A percentile compares a stretch with the other conserved stretches of the same genome.
Evolutionary conservation across 495 filamentous ascomycete genomes (phyloP).

Genomic region (Pseudoneurospora amorphoporcata): DNA sequence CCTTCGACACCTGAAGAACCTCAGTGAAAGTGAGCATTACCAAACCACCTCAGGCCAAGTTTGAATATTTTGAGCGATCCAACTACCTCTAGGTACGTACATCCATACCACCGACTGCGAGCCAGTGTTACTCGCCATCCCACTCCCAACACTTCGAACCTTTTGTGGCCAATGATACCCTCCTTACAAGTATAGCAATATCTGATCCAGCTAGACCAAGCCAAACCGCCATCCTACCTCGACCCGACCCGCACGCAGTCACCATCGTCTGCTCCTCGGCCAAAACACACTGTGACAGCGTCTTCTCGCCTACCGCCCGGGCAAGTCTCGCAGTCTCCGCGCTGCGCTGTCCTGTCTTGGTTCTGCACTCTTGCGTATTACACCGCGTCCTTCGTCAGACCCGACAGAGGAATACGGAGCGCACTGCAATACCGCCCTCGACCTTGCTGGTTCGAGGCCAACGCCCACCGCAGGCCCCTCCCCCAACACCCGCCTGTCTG

Average conservation of each 20-base stretch:
- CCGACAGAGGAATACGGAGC: background rate
- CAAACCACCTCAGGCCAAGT: background rate
- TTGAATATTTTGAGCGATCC: background rate
- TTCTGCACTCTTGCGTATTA: background rate
- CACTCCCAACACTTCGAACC: background rate
- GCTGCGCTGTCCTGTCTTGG: background rate
- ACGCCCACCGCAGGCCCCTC: background rate
- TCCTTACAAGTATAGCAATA: background rate
- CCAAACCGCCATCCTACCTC: background rate
- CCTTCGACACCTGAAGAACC: background rate
- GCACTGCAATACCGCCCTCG: background rate
- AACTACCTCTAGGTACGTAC: background rate
- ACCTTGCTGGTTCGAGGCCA: background rate
- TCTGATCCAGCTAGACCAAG: background rate
- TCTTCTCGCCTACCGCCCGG: background rate
- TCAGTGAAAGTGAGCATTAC: background rate
- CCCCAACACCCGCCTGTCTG: background rate
- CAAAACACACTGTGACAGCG: background rate
- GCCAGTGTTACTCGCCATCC: background rate
- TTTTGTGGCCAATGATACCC: background rate
- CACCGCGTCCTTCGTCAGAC: conserved; percentile 2
- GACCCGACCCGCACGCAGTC: background rate
- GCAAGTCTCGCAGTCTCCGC: background rate
- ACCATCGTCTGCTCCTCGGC: background rate
- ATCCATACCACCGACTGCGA: background rate